Evolutionary conservation across 306 rosid genomes (phyloP), one percentile per base, ranked within the genome.

Genomic region (Cicer chorassanicum): DNA sequence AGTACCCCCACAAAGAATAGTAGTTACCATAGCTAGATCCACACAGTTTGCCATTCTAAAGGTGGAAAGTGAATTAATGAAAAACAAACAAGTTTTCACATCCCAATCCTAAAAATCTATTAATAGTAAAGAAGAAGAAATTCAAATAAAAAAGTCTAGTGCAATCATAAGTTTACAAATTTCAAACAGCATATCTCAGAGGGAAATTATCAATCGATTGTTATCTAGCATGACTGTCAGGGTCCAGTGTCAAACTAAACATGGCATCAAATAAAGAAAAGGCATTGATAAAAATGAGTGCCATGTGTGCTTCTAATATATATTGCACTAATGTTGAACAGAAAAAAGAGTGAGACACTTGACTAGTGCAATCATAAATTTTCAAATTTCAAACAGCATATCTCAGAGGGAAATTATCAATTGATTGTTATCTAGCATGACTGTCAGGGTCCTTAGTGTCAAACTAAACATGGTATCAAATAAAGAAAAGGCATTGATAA

Each of bases 41-140:
- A 0, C 34, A 15, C n/a, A 15, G 0, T 64, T 14, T 64, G 36
- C 5, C 34, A 63, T 63, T 15, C 34, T 38, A 62, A 62, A 11
- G 51, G n/a, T 74, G 55, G 41, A 11, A 75, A 29, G 40, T 18
- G 45, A 53, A 64, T 50, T 19, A 39, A 50, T 7, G 19, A 69
- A 9, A 13, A 36, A 75, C 55, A 41, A 64, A 50, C 24, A 75
- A 40, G 18, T 75, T 41, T 41, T 60, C 43, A 34, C 18, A 55
- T 62, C 12, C 13, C 24, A 21, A 19, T 36, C 46, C 60, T n/a
- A 6, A 60, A 46, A 24, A 18, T 72, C 70, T 36, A 14, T 10
- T n/a, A 42, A 69, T 16, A 36, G 39, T 44, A 44, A 19, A 12
- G 41, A 5, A 12, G 41, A 5, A 55, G 65, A 72, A 72, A 73